Percentiles rank a stretch among this genome's conserved stretches.
Evolutionary conservation across 345 rosid genomes (phyloP).

Genomic region (Triadica sebifera): DNA sequence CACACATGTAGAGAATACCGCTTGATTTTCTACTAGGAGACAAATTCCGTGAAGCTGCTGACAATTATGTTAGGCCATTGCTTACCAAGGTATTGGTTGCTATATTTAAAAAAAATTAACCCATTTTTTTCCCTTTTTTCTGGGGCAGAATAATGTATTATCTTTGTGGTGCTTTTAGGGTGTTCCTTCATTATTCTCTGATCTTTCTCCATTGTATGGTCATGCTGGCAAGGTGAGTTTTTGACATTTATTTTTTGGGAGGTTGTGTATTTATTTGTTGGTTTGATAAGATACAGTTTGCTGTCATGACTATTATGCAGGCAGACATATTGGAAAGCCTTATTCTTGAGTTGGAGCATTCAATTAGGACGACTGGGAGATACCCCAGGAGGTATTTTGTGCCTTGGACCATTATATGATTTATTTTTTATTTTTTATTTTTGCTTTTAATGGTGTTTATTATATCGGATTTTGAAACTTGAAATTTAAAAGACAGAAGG

Average conservation of each 20-base stretch:
- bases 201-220: constrained; percentile 86
- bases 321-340: constrained; percentile 84
- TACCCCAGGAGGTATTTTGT: constrained; percentile 78
- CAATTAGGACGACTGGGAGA: constrained; percentile 55
- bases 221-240: constrained; percentile 77
- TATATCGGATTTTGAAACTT: neutral
- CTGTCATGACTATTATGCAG: constrained; percentile 39
- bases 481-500: neutral
- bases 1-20: constrained; percentile 82
- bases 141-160: constrained; percentile 13
- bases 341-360: constrained; percentile 80
- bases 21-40: constrained; percentile 92
- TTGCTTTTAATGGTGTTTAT: neutral
- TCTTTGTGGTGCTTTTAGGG: constrained; percentile 50
- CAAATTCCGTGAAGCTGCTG: constrained; percentile 74
- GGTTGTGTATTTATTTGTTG: constrained; percentile 7
- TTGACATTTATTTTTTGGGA: constrained; percentile 3
- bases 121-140: constrained; percentile 7
- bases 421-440: neutral
- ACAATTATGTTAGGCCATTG: constrained; percentile 75
- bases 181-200: constrained; percentile 95
- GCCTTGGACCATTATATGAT: constrained; percentile 4
- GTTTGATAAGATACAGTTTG: constrained; percentile 8
- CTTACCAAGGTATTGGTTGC: constrained; percentile 63
- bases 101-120: neutral